Evolutionary conservation across 352 stramenopile species (phyloP).

Genomic region (Phytopythium aichiense): DNA sequence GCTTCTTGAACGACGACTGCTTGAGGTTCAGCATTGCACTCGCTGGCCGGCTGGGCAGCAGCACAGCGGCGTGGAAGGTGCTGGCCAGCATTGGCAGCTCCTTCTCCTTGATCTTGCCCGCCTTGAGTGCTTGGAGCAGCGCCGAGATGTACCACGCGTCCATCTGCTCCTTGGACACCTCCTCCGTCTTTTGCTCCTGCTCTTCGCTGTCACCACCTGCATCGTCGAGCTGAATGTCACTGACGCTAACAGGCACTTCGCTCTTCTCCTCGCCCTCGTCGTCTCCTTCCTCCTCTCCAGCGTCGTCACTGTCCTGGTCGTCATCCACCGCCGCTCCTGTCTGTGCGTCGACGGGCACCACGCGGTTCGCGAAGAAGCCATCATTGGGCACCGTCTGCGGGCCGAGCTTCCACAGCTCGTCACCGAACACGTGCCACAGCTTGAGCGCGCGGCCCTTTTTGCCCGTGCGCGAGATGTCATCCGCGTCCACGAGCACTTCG

Average conservation of each 20-base stretch:
- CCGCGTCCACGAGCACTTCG: slow-evolving; percentile 66
- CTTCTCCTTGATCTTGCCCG: slow-evolving; percentile 55
- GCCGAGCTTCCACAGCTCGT: slow-evolving; percentile 75
- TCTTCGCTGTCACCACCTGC: slow-evolving; percentile 25
- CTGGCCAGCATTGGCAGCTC: slow-evolving; percentile 77
- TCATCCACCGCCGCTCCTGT: slow-evolving; percentile 10
- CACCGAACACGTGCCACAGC: slow-evolving; percentile 64
- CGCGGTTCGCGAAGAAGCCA: slow-evolving; percentile 43
- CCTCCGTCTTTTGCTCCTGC: slow-evolving; percentile 6
- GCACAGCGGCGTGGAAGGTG: slow-evolving; percentile 61
- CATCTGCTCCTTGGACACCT: slow-evolving; percentile 63
- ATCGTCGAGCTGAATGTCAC: slow-evolving; percentile 23
- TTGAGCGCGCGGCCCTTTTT: slow-evolving; percentile 70
- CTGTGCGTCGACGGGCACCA: slow-evolving; percentile 21
- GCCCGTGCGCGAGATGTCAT: slow-evolving; percentile 43
- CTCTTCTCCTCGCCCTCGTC: slow-evolving; percentile 6
- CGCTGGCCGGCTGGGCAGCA: slow-evolving; percentile 58
- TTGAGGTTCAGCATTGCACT: slow-evolving; percentile 68
- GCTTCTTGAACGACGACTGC: slow-evolving; percentile 78
- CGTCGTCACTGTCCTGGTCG: slow-evolving; percentile 7
- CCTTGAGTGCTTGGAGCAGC: slow-evolving; percentile 62
- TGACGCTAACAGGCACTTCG: slow-evolving; percentile 25
- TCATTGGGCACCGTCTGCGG: slow-evolving; percentile 63
- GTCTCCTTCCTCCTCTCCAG: slow-evolving; percentile 8
- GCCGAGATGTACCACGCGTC: slow-evolving; percentile 60